phyloP scores from a whole-genome alignment of 2,329 filamentous ascomycete genomes.

The Penicillium expansum region DNA sequence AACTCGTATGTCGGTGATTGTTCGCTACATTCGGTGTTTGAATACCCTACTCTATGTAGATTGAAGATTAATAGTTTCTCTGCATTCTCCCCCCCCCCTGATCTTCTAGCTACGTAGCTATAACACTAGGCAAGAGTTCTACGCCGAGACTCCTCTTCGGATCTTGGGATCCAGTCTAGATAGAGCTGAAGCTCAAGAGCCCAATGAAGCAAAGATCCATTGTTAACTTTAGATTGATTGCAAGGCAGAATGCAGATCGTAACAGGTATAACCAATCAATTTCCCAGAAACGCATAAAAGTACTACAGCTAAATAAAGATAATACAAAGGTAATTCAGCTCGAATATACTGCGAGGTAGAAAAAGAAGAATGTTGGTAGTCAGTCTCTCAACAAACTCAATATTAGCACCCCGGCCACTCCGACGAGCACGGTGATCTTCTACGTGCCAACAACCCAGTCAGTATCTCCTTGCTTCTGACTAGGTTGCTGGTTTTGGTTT shows the following conservation, averaged over 20 bases:
- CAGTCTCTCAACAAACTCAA: neutral
- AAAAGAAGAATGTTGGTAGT: neutral
- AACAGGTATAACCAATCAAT: neutral
- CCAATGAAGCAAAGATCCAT: neutral
- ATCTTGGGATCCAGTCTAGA: no score
- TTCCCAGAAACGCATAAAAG: neutral
- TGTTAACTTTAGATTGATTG: neutral
- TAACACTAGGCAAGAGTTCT: no score
- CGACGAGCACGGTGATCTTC: neutral
- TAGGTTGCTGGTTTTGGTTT: conserved; percentile 10
- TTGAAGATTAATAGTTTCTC: no score
- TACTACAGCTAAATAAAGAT: neutral
- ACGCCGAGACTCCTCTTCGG: no score
- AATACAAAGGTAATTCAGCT: neutral
- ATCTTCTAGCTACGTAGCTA: no score
- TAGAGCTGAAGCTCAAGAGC: no score
- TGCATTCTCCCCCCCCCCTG: no score
- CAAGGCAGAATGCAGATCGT: neutral
- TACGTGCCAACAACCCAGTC: conserved; percentile 11
- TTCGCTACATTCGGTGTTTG: no score
- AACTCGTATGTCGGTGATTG: no score
- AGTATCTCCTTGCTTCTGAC: neutral
- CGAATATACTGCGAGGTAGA: neutral
- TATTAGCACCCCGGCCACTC: neutral
- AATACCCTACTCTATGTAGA: no score